Conservation (phyloP, 2,329 filamentous ascomycete genomes). For the Beauveria australis region DNA sequence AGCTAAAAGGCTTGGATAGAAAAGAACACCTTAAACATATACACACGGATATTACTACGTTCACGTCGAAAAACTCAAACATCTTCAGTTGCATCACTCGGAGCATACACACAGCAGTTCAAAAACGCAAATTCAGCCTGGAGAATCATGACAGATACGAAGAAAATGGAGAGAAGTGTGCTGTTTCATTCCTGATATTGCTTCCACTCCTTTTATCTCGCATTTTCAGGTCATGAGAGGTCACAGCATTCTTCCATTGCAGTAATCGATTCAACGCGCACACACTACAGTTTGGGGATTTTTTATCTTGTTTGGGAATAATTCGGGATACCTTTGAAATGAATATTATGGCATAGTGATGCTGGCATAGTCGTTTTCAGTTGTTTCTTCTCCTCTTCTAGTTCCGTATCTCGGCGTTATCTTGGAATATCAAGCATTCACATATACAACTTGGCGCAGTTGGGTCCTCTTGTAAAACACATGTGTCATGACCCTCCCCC, state of each 20-base stretch:
- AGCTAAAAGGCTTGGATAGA: not conserved
- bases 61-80: not conserved
- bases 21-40: not conserved
- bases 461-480: not conserved
- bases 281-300: not conserved
- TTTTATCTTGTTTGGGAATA: not conserved
- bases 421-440: not conserved
- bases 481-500: not conserved
- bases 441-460: not conserved
- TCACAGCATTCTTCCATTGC: not conserved
- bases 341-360: slow-evolving; percentile 4
- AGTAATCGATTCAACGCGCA: not conserved
- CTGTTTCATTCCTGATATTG: not conserved
- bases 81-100: not conserved
- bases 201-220: not conserved
- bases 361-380: not conserved
- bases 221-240: not conserved
- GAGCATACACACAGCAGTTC: slow-evolving; percentile 3
- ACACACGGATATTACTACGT: not conserved
- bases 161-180: not conserved
- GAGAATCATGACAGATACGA: not conserved
- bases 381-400: not conserved
- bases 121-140: not conserved
- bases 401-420: not conserved
- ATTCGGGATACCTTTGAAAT: slow-evolving; percentile 1